These are phyloP conservation scores for Syzygium syzygioides DNA, from an alignment of 441 rosid species.

Conservation along the genomic window DNA sequence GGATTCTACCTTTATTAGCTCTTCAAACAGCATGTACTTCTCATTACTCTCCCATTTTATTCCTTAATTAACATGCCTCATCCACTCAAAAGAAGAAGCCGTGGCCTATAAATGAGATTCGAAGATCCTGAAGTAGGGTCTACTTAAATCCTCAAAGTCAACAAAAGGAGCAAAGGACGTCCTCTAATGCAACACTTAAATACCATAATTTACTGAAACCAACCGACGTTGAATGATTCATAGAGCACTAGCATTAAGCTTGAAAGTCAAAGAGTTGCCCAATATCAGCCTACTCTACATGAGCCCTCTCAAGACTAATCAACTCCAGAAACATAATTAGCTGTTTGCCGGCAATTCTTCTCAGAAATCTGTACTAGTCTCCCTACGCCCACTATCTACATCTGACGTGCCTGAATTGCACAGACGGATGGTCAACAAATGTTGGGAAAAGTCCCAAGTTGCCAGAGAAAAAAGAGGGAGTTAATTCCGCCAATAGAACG, in stretches of 20 bases:
- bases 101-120: not conserved
- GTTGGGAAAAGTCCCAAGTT: not conserved
- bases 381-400: not conserved
- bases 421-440: no score
- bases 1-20: not conserved
- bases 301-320: not conserved
- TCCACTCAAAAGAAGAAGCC: not conserved
- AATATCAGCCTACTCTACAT: not conserved
- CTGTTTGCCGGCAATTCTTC: not conserved
- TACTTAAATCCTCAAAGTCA: not conserved
- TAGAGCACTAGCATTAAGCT: not conserved
- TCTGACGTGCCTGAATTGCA: no score
- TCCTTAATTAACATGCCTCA: not conserved
- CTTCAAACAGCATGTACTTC: not conserved
- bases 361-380: not conserved
- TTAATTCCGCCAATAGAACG: not conserved
- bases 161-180: not conserved
- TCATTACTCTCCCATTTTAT: not conserved
- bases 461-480: not conserved
- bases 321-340: not conserved
- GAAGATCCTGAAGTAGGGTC: not conserved
- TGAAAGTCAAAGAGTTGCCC: not conserved
- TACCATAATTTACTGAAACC: not conserved
- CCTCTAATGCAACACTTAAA: not conserved
- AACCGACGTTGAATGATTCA: not conserved